Evolutionary conservation across 768 basidiomycete species (phyloP), one percentile per base, ranked within the genome.

Genomic region (Serendipita sp.): DNA sequence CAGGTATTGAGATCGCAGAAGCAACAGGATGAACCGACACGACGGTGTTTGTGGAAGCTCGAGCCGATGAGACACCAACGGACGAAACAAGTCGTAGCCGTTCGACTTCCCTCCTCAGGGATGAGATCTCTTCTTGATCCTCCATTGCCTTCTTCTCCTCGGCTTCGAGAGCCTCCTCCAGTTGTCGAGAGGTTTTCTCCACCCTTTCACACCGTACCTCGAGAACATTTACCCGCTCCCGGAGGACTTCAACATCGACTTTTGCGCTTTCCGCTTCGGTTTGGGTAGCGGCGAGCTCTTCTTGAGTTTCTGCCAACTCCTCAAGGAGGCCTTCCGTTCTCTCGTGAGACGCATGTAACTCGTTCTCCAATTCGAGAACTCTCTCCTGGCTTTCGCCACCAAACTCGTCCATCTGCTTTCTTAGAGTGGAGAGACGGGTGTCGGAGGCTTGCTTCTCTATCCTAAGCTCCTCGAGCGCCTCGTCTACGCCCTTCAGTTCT

Each of bases 141-240:
- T 77, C 74, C 30, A 73, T 69, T 79, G 87, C 86, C 73, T 84
- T 84, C 69, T 77, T 76, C 71, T 90, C 86, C 0, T 83, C 82
- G 3, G 82, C 86, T 60, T 86, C 82, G 61, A 92, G 72, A 0
- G 88, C 90, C 1, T 84, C 81, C 66, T 90, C 85, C 78, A 89
- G 76, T 70, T 90, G 86, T 45, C 76, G 72, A 20, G 76, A 81
- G 2, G 84, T 75, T 66, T 85, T 80, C 16, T 76, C 73, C 9
- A 81, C 33, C n/a, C 62, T 51, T 14, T 53, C 50, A 16, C n/a
- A 24, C 17, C 61, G 79, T 7, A 74, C 74, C 66, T 87, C 80
- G n/a, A 88, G 77, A 7, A 72, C 69, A 34, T 82, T 79, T 51
- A 83, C 74, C 9, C 76, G 81, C 41, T 79, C 79, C 1, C 20